Conservation (phyloP, 2,329 filamentous ascomycete species). For the Xylaria sp. region DNA sequence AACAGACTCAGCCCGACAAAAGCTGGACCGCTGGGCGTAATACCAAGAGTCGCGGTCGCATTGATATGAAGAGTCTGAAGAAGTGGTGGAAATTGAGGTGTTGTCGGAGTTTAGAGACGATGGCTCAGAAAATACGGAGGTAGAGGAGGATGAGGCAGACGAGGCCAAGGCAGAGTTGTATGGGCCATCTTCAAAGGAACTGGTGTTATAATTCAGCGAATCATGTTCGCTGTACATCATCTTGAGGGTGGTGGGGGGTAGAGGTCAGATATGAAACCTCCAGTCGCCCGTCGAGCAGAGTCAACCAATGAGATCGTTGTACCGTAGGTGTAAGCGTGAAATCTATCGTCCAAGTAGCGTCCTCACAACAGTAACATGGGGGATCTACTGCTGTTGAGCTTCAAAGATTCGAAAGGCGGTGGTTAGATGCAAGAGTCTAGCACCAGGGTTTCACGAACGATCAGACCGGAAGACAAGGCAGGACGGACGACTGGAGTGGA, state of each 20-base stretch:
- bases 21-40: constrained; percentile 45
- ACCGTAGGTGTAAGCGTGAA: constrained; percentile 51
- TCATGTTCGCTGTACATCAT: constrained; percentile 67
- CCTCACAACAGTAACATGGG: constrained; percentile 55
- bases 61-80: constrained; percentile 64
- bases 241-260: constrained; percentile 57
- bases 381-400: constrained; percentile 52
- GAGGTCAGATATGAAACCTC: constrained; percentile 53
- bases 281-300: constrained; percentile 67
- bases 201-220: constrained; percentile 64
- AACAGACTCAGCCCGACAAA: constrained; percentile 26
- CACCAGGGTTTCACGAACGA: constrained; percentile 65
- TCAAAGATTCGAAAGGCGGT: constrained; percentile 57
- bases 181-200: constrained; percentile 63
- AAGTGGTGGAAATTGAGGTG: constrained; percentile 71
- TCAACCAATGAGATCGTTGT: constrained; percentile 61
- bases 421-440: constrained; percentile 58
- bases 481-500: constrained; percentile 71
- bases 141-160: constrained; percentile 79
- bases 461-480: constrained; percentile 69
- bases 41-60: constrained; percentile 60
- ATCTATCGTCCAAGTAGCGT: constrained; percentile 53
- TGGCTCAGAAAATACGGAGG: constrained; percentile 81
- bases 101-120: constrained; percentile 77
- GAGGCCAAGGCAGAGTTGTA: constrained; percentile 79